Evolutionary conservation across 345 rosid genomes (phyloP).

Genomic region (Moricandia moricandioides): DNA sequence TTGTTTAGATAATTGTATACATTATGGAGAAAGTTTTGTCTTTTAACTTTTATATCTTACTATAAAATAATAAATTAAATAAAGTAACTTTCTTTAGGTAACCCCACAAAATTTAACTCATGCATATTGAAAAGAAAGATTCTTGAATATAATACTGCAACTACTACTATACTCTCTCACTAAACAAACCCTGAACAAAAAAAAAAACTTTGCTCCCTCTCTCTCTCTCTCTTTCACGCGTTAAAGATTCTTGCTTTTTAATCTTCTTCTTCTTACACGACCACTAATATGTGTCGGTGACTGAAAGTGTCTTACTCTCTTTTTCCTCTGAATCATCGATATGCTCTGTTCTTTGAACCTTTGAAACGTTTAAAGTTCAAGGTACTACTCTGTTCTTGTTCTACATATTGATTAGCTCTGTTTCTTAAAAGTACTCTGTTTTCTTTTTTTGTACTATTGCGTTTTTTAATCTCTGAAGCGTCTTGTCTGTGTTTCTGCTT

Average conservation of each 20-base stretch:
- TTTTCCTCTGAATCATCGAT: neutral
- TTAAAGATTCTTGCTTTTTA: conserved; percentile 24
- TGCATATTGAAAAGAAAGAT: conserved; percentile 35
- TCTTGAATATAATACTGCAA: conserved; percentile 14
- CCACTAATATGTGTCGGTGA: conserved; percentile 38
- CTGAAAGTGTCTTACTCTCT: neutral
- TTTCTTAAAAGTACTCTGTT: conserved; percentile 22
- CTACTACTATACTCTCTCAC: conserved; percentile 24
- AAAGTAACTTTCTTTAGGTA: conserved; percentile 21
- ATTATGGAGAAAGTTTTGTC: conserved; percentile 18
- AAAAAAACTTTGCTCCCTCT: neutral
- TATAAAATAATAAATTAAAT: neutral
- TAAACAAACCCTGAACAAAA: neutral
- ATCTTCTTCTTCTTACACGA: conserved; percentile 33
- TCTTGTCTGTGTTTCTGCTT: neutral
- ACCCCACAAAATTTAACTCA: conserved; percentile 37
- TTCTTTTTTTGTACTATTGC: neutral
- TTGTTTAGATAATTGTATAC: conserved; percentile 5
- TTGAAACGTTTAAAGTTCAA: neutral
- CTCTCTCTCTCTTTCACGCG: conserved; percentile 30
- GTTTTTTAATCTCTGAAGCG: neutral
- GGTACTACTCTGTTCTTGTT: conserved; percentile 30
- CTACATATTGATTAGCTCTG: neutral
- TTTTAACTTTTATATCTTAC: neutral
- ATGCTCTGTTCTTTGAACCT: neutral